Conservation (phyloP, 2,329 filamentous ascomycete species). For the Trichoderma asperellum region DNA sequence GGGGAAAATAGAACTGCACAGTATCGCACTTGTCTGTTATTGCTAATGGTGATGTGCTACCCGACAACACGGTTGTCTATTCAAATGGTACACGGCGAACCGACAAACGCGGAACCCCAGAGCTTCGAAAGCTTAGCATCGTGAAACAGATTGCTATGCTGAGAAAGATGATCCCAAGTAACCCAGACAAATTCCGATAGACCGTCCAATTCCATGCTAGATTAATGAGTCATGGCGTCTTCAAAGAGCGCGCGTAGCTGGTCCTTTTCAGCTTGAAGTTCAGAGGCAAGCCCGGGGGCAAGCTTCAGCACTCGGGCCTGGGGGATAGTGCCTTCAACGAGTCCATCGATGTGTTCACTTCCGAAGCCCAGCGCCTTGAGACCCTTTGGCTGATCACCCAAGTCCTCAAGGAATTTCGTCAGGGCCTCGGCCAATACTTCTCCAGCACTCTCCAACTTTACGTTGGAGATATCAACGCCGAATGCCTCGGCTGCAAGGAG, state of each 20-base stretch:
- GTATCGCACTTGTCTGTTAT: conserved; percentile 68
- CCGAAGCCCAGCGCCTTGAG: conserved; percentile 83
- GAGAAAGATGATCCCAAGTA: conserved; percentile 67
- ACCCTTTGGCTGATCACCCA: conserved; percentile 90
- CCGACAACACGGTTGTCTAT: conserved; percentile 71
- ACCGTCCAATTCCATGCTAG: not conserved
- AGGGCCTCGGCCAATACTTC: conserved; percentile 86
- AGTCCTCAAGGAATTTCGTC: conserved; percentile 73
- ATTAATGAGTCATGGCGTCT: conserved; percentile 50
- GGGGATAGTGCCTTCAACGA: conserved; percentile 94
- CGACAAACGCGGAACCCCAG: conserved; percentile 64
- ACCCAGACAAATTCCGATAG: conserved; percentile 55
- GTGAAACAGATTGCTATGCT: conserved; percentile 70
- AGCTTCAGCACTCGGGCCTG: conserved; percentile 90
- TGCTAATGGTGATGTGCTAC: conserved; percentile 59
- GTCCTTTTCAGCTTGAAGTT: conserved; percentile 71
- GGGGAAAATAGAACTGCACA: conserved; percentile 62
- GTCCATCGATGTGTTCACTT: conserved; percentile 71
- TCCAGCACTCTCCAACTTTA: conserved; percentile 87
- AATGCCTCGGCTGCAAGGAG: conserved; percentile 87
- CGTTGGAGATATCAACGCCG: conserved; percentile 84
- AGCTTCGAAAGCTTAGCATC: conserved; percentile 66
- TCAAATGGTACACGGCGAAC: conserved; percentile 62
- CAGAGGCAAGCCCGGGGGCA: conserved; percentile 76
- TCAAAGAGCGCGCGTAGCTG: conserved; percentile 74